These are phyloP conservation scores for Leptographium flavum DNA, from an alignment of 2,329 filamentous ascomycete genomes.

Conservation along the genomic window DNA sequence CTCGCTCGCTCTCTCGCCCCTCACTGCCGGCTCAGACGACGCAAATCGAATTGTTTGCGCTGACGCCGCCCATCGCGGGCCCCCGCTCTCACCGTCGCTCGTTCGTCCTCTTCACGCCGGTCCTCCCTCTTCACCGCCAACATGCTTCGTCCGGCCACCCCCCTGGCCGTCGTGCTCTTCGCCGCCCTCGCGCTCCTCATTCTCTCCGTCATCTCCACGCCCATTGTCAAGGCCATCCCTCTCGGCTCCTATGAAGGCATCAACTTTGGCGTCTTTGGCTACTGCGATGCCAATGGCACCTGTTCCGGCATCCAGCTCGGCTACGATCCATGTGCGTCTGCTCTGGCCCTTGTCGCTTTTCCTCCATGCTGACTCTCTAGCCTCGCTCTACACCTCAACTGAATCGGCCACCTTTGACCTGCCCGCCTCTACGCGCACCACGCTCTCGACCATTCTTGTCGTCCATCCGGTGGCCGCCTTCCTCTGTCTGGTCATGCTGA, in stretches of 20 bases:
- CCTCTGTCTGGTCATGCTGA: conserved; percentile 71
- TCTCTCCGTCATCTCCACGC: conserved; percentile 79
- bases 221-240: conserved; percentile 73
- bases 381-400: conserved; percentile 5
- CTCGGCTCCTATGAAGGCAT: conserved; percentile 63
- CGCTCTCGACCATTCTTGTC: conserved; percentile 78
- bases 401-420: conserved; percentile 38
- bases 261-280: conserved; percentile 87
- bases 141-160: conserved; percentile 87
- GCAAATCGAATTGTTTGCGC: background rate
- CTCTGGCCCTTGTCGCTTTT: conserved; percentile 1
- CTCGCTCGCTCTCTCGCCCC: no score
- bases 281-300: conserved; percentile 45
- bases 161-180: conserved; percentile 73
- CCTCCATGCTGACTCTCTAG: background rate
- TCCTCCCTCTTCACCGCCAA: conserved; percentile 18
- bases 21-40: background rate
- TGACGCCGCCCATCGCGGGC: background rate
- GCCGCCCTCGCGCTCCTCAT: conserved; percentile 74
- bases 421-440: conserved; percentile 34
- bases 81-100: background rate
- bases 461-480: conserved; percentile 85
- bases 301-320: conserved; percentile 71
- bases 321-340: conserved; percentile 59
- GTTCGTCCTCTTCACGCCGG: background rate